Conservation (phyloP, 805 yeast genomes). For the Yarrowia deformans region DNA sequence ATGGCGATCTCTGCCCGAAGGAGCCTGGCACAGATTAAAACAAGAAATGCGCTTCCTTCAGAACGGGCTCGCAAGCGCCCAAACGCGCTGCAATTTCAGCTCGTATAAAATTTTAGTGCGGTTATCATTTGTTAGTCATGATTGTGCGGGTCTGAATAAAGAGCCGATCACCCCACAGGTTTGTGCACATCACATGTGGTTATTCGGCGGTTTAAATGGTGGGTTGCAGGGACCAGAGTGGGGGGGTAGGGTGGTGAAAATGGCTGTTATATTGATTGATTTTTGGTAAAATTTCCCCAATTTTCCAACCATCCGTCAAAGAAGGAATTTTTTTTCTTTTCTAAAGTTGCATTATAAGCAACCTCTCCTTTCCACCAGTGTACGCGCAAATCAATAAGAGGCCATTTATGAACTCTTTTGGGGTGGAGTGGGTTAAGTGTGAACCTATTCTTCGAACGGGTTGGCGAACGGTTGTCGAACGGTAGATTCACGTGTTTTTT, state of each 20-base stretch:
- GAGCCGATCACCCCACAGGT: not conserved
- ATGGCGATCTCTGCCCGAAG: constrained; percentile 3
- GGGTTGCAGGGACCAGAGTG: too few relatives aligned
- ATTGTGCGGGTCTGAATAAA: not conserved
- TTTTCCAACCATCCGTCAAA: not conserved
- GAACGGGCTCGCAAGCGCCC: too few relatives aligned
- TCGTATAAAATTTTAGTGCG: constrained; percentile 12
- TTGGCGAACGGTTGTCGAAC: too few relatives aligned
- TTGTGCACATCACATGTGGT: not conserved
- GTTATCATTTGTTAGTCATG: constrained; percentile 1
- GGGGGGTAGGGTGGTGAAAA: too few relatives aligned
- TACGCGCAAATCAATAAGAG: not conserved
- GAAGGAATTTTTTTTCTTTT: too few relatives aligned
- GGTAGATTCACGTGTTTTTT: too few relatives aligned
- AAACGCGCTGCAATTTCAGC: not conserved
- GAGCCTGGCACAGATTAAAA: not conserved
- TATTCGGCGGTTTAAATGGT: not conserved
- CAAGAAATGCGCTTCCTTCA: not conserved
- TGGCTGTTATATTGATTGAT: too few relatives aligned
- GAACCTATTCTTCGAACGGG: not conserved
- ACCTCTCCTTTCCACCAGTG: not conserved
- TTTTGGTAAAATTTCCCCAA: not conserved
- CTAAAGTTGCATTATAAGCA: too few relatives aligned
- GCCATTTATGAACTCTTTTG: constrained; percentile 22
- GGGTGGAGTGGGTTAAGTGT: constrained; percentile 10